Percentiles rank a stretch among this genome's conserved stretches.
phyloP scores from a whole-genome alignment of 148 eudicot species.

The Chenopodium berlandieri region DNA sequence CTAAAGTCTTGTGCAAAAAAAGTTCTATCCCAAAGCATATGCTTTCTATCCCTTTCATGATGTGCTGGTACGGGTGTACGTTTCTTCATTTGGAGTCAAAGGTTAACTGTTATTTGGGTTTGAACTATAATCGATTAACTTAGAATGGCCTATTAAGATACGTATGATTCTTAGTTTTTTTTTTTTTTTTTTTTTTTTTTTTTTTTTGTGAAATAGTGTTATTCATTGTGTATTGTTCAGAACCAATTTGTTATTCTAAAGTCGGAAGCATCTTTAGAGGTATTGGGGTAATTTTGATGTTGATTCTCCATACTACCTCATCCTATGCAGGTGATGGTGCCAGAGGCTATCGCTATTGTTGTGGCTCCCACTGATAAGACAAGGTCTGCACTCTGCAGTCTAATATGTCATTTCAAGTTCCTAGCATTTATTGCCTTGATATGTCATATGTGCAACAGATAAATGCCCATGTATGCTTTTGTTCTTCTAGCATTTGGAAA shows the following conservation, averaged over 20 bases:
- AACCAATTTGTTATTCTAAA: too few species aligned
- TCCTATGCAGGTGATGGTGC: conserved; percentile 65
- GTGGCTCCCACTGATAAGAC: conserved; percentile 77
- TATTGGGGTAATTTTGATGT: neutral
- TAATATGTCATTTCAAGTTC: neutral
- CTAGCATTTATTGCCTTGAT: neutral
- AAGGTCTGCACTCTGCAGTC: conserved; percentile 39
- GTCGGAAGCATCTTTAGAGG: too few species aligned
- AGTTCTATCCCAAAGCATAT: neutral
- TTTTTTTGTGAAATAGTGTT: neutral
- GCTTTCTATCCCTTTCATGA: neutral
- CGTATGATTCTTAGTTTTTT: neutral
- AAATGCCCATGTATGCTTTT: neutral
- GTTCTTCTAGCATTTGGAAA: neutral
- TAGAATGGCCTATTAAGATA: neutral
- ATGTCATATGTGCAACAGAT: neutral
- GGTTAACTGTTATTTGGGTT: neutral
- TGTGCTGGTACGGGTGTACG: neutral
- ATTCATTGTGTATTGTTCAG: too few species aligned
- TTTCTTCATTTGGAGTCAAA: neutral
- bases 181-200: neutral
- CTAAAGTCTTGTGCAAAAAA: neutral
- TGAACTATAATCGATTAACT: neutral
- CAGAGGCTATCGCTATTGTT: conserved; percentile 81
- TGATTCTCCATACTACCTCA: neutral